These are phyloP conservation scores for Aspergillus clavatus DNA, from an alignment of 2,329 filamentous ascomycete species.

Conservation along the genomic window DNA sequence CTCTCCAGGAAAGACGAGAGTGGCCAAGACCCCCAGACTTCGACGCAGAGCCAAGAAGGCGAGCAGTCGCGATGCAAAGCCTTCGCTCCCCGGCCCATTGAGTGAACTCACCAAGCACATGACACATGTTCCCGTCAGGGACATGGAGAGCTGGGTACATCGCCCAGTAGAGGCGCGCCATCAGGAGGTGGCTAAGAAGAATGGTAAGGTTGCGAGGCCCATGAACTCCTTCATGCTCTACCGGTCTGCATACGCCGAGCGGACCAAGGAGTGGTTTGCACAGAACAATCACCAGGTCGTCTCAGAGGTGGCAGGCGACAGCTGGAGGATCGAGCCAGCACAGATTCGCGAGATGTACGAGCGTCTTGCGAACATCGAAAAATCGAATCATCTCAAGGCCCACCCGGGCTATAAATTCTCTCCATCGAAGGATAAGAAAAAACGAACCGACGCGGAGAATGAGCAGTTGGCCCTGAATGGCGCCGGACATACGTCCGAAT, in stretches of 20 bases:
- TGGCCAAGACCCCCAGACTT: conserved; percentile 9
- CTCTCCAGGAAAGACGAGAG: conserved; percentile 9
- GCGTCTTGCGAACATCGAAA: conserved; percentile 71
- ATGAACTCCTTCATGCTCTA: conserved; percentile 99
- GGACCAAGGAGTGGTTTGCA: conserved; percentile 73
- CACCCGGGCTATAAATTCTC: conserved; percentile 94
- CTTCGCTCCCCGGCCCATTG: conserved; percentile 19
- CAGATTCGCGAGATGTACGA: conserved; percentile 71
- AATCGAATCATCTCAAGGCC: conserved; percentile 75
- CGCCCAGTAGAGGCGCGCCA: conserved; percentile 62
- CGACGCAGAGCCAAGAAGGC: conserved; percentile 10
- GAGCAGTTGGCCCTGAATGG: conserved; percentile 32
- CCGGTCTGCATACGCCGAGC: conserved; percentile 82
- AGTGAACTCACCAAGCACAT: conserved; percentile 33
- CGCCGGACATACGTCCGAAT: conserved; percentile 12
- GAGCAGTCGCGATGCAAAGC: conserved; percentile 4
- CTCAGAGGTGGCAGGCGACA: conserved; percentile 77
- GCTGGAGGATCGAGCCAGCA: conserved; percentile 78
- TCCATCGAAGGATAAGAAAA: conserved; percentile 59
- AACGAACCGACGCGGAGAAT: conserved; percentile 43
- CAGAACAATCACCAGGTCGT: conserved; percentile 94
- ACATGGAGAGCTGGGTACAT: conserved; percentile 78
- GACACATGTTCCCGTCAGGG: conserved; percentile 56
- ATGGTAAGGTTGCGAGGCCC: conserved; percentile 78
- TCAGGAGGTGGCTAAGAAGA: conserved; percentile 64